Evolutionary conservation across 805 yeast species (phyloP), one percentile per base, ranked within the genome.

Genomic region (Danielozyma ontarioensis): DNA sequence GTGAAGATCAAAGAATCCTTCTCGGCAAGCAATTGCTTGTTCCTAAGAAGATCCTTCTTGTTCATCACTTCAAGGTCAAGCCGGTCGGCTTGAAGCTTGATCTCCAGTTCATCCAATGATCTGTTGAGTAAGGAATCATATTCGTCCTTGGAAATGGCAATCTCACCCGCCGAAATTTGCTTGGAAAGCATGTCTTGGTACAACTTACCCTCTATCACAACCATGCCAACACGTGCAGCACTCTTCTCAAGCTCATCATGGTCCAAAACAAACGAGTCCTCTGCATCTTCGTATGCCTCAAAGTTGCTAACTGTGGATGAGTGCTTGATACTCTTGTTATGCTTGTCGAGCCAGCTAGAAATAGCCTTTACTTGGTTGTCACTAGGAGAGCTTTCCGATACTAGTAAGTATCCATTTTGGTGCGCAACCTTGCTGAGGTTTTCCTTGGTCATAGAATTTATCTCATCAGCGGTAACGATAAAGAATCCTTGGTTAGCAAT

Each of bases 1-100:
- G 41, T 37, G 32, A 40, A 51, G 5, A 60, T 44, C 27, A 51
- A 48, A 4, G 59, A 43, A 17, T 62, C 68, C 29, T 52, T 55
- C 30, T 40, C 37, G 12, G 45, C 50, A 19, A 57, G 48, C 7
- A 56, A 59, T 5, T 47, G 34, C 24, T 49, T 53, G 17, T 65
- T 29, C 21, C 56, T 61, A 4, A 48, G 61, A 37, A 50, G 59
- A 12, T 51, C 43, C 7, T 37, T 12, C 2, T 32, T 19, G 11
- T 34, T 19, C 8, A 30, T 30, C 19, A 42, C 41, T 10, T 39
- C 39, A 35, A 57, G 42, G 13, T 42, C 37, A 31, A 40, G 50
- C 29, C 51, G 54, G 30, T 55, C 59, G n/a, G 51, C 56, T 7
- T 37, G 33, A 34, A 56, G 61, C 39, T 58, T 51, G 8, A 19